Evolutionary conservation across 805 yeast genomes (phyloP).

Genomic region (Tetrapisispora namnaoensis): DNA sequence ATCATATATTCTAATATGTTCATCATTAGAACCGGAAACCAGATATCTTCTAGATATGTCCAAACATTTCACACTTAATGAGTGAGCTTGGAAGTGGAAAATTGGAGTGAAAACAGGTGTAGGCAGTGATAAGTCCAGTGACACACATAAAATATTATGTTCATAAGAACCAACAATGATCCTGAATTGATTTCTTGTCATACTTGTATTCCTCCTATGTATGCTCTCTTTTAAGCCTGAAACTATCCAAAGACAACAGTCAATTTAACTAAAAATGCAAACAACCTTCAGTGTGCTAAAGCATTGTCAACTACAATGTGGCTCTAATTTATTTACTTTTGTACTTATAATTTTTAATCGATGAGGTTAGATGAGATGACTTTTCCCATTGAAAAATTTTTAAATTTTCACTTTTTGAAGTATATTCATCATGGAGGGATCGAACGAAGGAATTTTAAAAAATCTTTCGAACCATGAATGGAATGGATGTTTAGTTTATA

Average conservation of each 20-base stretch:
- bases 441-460: not conserved
- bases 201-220: not conserved
- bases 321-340: too few relatives aligned
- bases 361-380: not conserved
- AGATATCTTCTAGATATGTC: slow-evolving; percentile 76
- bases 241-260: not conserved
- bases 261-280: not conserved
- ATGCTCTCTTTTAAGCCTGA: not conserved
- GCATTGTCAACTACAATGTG: too few relatives aligned
- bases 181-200: slow-evolving; percentile 42
- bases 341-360: not conserved
- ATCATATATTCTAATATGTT: slow-evolving; percentile 89
- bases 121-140: slow-evolving; percentile 45
- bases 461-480: too few relatives aligned
- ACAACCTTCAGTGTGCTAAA: too few relatives aligned
- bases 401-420: not conserved
- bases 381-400: not conserved
- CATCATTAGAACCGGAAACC: slow-evolving; percentile 93
- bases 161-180: slow-evolving; percentile 93
- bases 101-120: slow-evolving; percentile 78
- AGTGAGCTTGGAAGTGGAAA: slow-evolving; percentile 92
- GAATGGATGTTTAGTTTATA: too few relatives aligned
- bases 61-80: slow-evolving; percentile 75
- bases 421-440: not conserved
- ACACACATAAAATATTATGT: slow-evolving; percentile 79